Conservation (phyloP, 176 grass and related monocot genomes). For the Alloteropsis semialata region DNA sequence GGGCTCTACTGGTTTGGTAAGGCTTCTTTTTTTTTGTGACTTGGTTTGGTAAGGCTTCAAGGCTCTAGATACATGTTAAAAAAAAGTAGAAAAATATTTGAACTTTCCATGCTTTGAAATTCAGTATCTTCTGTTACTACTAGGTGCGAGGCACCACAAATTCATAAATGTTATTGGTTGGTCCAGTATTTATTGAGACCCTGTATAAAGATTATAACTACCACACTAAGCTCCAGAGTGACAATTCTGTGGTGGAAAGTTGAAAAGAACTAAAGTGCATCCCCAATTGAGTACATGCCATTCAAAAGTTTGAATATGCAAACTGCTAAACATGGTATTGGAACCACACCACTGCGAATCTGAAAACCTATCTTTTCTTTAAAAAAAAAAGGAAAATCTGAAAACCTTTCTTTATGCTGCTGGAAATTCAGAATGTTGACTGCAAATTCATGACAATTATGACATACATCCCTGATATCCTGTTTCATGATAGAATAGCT, state of each 20-base stretch:
- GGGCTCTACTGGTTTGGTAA: constrained; percentile 70
- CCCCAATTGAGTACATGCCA: not conserved
- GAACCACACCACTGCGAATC: not conserved
- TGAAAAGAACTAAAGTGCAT: not conserved
- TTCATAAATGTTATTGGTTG: not conserved
- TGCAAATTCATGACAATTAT: constrained; percentile 5
- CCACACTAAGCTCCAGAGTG: not conserved
- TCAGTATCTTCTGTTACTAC: not conserved
- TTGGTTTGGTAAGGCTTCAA: constrained; percentile 48
- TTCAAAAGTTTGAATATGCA: not conserved
- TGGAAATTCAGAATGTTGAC: not conserved
- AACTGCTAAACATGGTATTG: not conserved
- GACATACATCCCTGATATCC: not conserved
- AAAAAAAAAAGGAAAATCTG: too few relatives aligned
- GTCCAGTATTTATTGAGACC: not conserved
- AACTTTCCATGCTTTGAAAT: not conserved
- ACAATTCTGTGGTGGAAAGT: not conserved
- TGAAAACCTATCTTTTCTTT: not conserved
- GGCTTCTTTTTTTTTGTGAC: too few relatives aligned
- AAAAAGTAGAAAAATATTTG: not conserved
- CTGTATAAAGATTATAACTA: constrained; percentile 11
- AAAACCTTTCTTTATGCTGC: constrained; percentile 12
- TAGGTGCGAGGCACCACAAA: not conserved
- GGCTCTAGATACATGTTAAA: not conserved
- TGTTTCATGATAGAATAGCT: not conserved